phyloP scores from a whole-genome alignment of 768 basidiomycete species.

The Dictyophora rubrovolvata region DNA sequence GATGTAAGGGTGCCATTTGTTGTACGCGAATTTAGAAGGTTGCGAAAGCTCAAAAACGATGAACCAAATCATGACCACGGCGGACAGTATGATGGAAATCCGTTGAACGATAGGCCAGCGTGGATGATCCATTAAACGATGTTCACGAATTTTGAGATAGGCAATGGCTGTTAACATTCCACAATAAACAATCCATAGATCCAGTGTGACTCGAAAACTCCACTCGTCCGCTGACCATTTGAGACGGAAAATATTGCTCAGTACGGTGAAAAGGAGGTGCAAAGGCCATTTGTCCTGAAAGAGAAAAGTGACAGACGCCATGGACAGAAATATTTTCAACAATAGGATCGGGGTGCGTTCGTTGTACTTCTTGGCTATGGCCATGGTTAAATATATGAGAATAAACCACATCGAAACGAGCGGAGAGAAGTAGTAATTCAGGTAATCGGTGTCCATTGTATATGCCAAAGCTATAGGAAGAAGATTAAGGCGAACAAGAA shows the following conservation, averaged over 20 bases:
- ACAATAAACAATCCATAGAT: slow-evolving; percentile 80
- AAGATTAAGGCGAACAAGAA: slow-evolving; percentile 74
- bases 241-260: slow-evolving; percentile 60
- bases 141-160: slow-evolving; percentile 66
- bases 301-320: slow-evolving; percentile 51
- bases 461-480: slow-evolving; percentile 76
- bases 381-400: slow-evolving; percentile 75
- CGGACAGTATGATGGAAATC: slow-evolving; percentile 38
- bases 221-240: slow-evolving; percentile 82
- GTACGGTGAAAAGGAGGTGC: slow-evolving; percentile 49
- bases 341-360: slow-evolving; percentile 56
- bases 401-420: slow-evolving; percentile 87
- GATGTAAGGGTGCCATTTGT: slow-evolving; percentile 73
- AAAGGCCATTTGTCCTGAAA: slow-evolving; percentile 56
- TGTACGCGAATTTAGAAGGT: slow-evolving; percentile 78
- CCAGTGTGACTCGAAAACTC: slow-evolving; percentile 80
- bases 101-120: slow-evolving; percentile 52
- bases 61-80: slow-evolving; percentile 58
- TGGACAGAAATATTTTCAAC: slow-evolving; percentile 59
- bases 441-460: slow-evolving; percentile 86
- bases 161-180: slow-evolving; percentile 75
- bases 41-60: slow-evolving; percentile 71
- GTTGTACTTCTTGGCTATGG: slow-evolving; percentile 62
- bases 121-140: slow-evolving; percentile 56
- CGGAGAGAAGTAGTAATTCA: slow-evolving; percentile 86